Evolutionary conservation across 2,329 filamentous ascomycete species (phyloP), one percentile per base, ranked within the genome.

Genomic region (Ploettnerulaceae sp.): DNA sequence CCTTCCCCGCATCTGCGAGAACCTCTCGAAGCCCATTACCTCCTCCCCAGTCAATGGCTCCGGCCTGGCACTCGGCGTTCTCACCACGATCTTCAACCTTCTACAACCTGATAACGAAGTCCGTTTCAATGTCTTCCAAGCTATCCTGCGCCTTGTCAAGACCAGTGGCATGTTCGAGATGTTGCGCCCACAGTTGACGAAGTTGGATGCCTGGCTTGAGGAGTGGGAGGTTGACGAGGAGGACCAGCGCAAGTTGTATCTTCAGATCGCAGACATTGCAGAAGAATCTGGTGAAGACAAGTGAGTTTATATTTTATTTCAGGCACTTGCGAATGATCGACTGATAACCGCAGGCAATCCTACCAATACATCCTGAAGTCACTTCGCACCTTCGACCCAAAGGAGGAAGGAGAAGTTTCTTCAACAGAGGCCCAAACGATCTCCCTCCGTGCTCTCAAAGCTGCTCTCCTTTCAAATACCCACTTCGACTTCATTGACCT

Each of bases 71-170:
- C 84, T 97, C 59, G 89, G 89, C 57, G 86, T 93, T 60, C 80
- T 98, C 59, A 89, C 88, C 64, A 96, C 90, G 61, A 82, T 98
- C 64, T 98, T 97, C 83, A 98, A 98, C 77, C 84, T 94, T 57
- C 79, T 97, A 58, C 72, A 82, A 58, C 72, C 82, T 52, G 74
- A 82, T 62, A 84, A 89, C 64, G 83, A 88, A 45, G 79, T 87
- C 64, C 84, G 93, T 52, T 95, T 85, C 70, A 86, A 95, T 65
- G 89, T 98, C 50, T 87, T 98, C 63, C 77, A 93, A 67, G 82
- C 89, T 62, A 89, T 96, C 59, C 71, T 97, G 54, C 84, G 84
- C 60, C 86, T 96, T 60, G 81, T 96, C 67, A 84, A 84, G 66
- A 69, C 73, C 48, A 77, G 84, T 60, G 74, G 78, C 63, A 80